Evolutionary conservation across 257 asterid genomes (phyloP).

Genomic region (Nicotiana tomentosiformis): DNA sequence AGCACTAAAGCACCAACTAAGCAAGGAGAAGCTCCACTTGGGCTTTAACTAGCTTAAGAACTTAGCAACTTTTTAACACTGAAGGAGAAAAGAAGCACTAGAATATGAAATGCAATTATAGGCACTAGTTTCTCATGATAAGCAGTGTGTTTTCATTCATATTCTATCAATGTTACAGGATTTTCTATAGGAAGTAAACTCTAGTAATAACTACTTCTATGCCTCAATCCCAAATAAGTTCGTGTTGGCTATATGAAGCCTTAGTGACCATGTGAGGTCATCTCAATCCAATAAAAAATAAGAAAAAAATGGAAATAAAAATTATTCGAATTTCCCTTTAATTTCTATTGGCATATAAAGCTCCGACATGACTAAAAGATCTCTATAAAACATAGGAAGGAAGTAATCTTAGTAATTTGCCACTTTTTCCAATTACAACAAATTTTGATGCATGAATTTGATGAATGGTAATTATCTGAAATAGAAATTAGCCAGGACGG

Average conservation of each 20-base stretch:
- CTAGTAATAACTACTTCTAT: background rate
- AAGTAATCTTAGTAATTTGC: background rate
- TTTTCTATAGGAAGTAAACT: background rate
- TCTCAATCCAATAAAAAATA: background rate
- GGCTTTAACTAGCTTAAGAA: background rate
- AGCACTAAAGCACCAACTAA: background rate
- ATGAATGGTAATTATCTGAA: background rate
- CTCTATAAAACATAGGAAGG: background rate
- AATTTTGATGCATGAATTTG: background rate
- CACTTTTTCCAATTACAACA: background rate
- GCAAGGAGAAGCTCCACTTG: background rate
- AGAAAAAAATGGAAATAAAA: background rate
- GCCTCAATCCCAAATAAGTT: background rate
- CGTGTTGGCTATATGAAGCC: background rate
- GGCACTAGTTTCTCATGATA: background rate
- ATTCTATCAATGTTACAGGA: background rate
- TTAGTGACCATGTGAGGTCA: background rate
- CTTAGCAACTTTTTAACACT: background rate
- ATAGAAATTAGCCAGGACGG: background rate
- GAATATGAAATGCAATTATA: background rate
- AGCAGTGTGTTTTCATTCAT: background rate
- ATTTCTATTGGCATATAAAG: background rate
- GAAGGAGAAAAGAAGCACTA: background rate
- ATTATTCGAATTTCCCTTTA: background rate
- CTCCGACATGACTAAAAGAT: background rate